Evolutionary conservation across 1,139 yeast species (phyloP).

Genomic region (Komagataea norvegica): DNA sequence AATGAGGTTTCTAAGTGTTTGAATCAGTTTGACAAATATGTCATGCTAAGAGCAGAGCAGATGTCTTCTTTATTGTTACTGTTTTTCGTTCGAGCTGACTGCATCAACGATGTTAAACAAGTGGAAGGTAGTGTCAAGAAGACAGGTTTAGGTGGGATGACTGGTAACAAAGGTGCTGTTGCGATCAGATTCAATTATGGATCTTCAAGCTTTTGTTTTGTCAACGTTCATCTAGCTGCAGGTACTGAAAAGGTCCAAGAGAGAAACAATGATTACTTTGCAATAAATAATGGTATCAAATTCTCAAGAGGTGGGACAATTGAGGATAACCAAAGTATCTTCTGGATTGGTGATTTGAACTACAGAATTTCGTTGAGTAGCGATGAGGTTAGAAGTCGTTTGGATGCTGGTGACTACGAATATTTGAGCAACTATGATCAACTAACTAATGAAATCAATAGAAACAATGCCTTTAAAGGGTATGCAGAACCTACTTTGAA

Average conservation of each 20-base stretch:
- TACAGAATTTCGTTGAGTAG: constrained; percentile 71
- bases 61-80: constrained; percentile 80
- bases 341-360: constrained; percentile 93
- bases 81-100: constrained; percentile 56
- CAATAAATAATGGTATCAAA: constrained; percentile 45
- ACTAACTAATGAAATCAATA: constrained; percentile 62
- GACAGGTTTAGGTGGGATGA: constrained; percentile 91
- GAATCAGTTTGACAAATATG: constrained; percentile 49
- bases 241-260: constrained; percentile 76
- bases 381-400: constrained; percentile 54
- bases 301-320: constrained; percentile 48
- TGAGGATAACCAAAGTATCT: constrained; percentile 75
- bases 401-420: constrained; percentile 46
- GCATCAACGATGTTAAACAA: constrained; percentile 49
- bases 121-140: constrained; percentile 79
- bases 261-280: constrained; percentile 75
- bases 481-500: constrained; percentile 73
- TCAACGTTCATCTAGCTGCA: constrained; percentile 89
- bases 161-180: constrained; percentile 94
- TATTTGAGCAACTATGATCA: constrained; percentile 72
- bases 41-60: constrained; percentile 74
- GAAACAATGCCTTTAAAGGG: constrained; percentile 66
- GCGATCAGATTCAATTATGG: constrained; percentile 79
- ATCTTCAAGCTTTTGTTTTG: constrained; percentile 69
- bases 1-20: constrained; percentile 50